Percentiles rank a stretch among this genome's conserved stretches.
Conservation (phyloP, 495 filamentous ascomycete species). For the Aspergillus mulundensis region DNA sequence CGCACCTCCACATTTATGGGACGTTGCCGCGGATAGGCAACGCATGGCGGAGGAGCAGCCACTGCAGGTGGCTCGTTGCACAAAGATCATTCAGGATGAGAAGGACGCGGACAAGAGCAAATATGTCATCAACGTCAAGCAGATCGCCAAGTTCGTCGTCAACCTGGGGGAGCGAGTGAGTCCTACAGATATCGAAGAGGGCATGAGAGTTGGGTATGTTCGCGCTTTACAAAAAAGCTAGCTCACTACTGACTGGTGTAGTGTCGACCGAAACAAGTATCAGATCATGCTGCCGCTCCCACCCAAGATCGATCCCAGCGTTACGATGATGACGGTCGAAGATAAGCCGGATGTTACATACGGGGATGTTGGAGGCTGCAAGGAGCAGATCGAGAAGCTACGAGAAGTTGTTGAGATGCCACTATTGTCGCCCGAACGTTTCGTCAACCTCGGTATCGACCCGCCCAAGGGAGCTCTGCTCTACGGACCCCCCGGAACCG, state of each 20-base stretch:
- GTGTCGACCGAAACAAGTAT: constrained; percentile 97
- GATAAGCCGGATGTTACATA: constrained; percentile 99
- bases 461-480: constrained; percentile 96
- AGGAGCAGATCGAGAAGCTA: constrained; percentile 98
- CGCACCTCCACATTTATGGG: constrained; percentile 97
- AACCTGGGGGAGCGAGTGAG: constrained; percentile 95
- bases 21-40: constrained; percentile 94
- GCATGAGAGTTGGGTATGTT: constrained; percentile 87
- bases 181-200: constrained; percentile 98
- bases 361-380: constrained; percentile 97
- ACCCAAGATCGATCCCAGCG: constrained; percentile 97
- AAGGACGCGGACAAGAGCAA: constrained; percentile 97
- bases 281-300: constrained; percentile 97
- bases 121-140: constrained; percentile 99
- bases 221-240: background rate
- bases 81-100: constrained; percentile 97
- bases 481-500: constrained; percentile 94
- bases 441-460: constrained; percentile 96
- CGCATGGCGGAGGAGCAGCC: constrained; percentile 98
- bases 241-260: constrained; percentile 18
- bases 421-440: constrained; percentile 90
- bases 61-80: constrained; percentile 94
- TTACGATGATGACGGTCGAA: constrained; percentile 99
- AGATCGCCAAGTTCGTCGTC: constrained; percentile 99
- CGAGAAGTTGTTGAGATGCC: constrained; percentile 99